Evolutionary conservation across 2,329 filamentous ascomycete species (phyloP).

Genomic region (Aschersonia sp.): DNA sequence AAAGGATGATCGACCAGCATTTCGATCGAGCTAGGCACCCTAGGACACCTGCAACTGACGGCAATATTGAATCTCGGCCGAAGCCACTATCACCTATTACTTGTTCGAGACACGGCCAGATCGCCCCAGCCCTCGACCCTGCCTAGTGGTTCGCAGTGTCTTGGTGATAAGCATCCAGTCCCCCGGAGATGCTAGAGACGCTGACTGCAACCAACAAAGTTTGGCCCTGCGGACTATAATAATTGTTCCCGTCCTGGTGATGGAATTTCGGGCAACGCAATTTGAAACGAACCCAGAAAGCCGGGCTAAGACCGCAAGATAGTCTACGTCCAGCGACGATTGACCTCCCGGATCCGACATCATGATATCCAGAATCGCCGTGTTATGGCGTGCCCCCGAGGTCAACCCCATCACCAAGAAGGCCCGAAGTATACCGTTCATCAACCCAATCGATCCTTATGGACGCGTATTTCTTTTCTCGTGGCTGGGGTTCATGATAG

Average conservation of each 20-base stretch:
- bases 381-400: conserved; percentile 36
- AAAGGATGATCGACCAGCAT: no score
- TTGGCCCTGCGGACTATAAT: no score
- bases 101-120: background rate
- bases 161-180: background rate
- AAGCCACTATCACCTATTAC: background rate
- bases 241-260: no score
- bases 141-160: background rate
- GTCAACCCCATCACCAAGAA: conserved; percentile 78
- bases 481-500: conserved; percentile 74
- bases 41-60: background rate
- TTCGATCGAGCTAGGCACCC: no score
- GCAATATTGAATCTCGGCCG: background rate
- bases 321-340: no score
- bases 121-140: background rate
- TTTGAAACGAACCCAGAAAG: no score
- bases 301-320: no score
- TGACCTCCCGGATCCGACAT: background rate
- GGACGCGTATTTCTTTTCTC: conserved; percentile 84
- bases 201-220: no score
- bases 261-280: no score
- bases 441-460: conserved; percentile 68
- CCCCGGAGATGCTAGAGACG: background rate
- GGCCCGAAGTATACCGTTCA: conserved; percentile 60
- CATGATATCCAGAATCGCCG: conserved; percentile 15